Evolutionary conservation across 257 asterid species (phyloP), one percentile per base, ranked within the genome.

Genomic region (Gentiana macrophylla): DNA sequence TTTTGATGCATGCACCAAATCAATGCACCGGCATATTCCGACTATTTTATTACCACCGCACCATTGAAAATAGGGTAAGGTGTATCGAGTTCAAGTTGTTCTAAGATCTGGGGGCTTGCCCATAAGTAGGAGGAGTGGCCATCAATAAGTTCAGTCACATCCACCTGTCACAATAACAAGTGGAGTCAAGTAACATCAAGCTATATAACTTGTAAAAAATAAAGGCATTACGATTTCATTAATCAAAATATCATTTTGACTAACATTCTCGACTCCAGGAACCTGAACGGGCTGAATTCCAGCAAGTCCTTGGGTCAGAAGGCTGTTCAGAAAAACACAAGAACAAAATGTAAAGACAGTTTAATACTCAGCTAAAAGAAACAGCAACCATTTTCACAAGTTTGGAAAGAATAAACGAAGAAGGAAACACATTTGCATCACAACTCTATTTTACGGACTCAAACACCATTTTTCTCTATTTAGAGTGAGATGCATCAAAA

Each of bases 231-330:
- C 24, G 24, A 24, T 24, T 24, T 24, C 24, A 24, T 24, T 1
- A 24, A 24, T 24, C 24, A 24, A 24, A 24, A 24, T 24, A 24
- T 24, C 24, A 24, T 24, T 24, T 11, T 7, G 57, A 9, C 76
- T 55, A 77, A 87, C 98, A 63, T 91, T 91, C 77, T 91, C 93
- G 53, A 91, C 74, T 53, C 98, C 98, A 51, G 89, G 95, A 63
- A 84, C 74, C 37, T 82, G 82, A 50, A 87, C 86, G 4, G 89
- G 94, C 67, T 91, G 98, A 65, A 91, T 91, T 58, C 98, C 98
- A 13, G 98, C 95, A 61, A 91, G 70, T 56, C 98, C 98, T 84
- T 81, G 94, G 15, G 95, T 82, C 67, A 91, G 98, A 70, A 86
- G 96, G 68, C 98, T 91, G 89, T 73, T 49, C 44, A 67, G 51